Base-by-base conservation (phyloP, 768 basidiomycete species). In the Nidularia sp. region DNA sequence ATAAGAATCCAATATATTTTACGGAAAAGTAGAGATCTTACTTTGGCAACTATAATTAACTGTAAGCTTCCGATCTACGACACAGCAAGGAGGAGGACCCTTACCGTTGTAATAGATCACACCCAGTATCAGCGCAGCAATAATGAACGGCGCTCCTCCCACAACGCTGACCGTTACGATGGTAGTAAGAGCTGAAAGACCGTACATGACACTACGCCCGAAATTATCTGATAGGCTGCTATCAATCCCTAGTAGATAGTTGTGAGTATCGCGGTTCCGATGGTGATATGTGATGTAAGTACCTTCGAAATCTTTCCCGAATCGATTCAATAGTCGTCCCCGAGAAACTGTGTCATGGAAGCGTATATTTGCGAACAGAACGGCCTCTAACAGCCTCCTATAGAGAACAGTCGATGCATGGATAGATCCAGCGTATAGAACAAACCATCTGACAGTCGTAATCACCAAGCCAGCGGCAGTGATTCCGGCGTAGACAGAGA, bases 141-240 rank as follows among this genome's bases (percentile, higher is more conserved):
- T 46, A 18, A 93, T 60, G 64, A 94, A 96, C 1, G 85, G 84
- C 41, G 77, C 59, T 0, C 93, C 93, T 12, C 93, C 93, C 32
- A 95, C 83, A 43, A 84, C 64, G 54, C 86, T 86, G 58, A 95
- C 78, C 8, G 88, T 86, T 36, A 85, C 58, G 31, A 94, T 70
- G 1, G 89, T 92, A 0, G 89, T 88, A 34, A 70, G 50, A 1
- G 69, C 36, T 9, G 36, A 9, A 9, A 39, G 1, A 2, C 36
- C 1, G 36, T 39, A 1, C 36, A 9, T 39, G 9, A 39, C 1
- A 9, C 9, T 1, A 39, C 2, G 2, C 1, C 15, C 36, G 15
- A 15, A 1, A 39, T 15, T 39, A 2, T 15, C 9, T 15, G 36
- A 39, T 39, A 39, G 15, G 2, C 9, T 15, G 36, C 9, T 39